These are phyloP conservation scores for Zygotorulaspora florentina DNA, from an alignment of 805 yeast species.

Conservation along the genomic window DNA sequence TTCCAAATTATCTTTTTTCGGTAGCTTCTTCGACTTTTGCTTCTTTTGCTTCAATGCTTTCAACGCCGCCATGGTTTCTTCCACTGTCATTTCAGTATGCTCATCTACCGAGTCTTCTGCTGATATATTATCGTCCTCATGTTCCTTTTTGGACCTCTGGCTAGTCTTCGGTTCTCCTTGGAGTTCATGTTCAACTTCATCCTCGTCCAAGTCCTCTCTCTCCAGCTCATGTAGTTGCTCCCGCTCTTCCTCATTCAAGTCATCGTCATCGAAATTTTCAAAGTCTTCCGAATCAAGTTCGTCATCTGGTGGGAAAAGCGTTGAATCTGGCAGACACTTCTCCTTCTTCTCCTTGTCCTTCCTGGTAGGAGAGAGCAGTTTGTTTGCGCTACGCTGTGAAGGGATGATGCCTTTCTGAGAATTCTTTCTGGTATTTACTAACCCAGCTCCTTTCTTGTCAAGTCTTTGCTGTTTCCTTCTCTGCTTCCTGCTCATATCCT, in stretches of 20 bases:
- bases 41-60: conserved; percentile 29
- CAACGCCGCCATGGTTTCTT: conserved; percentile 36
- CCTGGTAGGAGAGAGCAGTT: neutral
- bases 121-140: neutral
- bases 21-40: conserved; percentile 16
- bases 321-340: conserved; percentile 2
- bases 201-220: conserved; percentile 10
- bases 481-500: conserved; percentile 39
- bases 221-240: conserved; percentile 29
- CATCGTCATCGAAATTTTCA: conserved; percentile 41
- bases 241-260: conserved; percentile 32
- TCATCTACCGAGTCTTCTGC: conserved; percentile 13
- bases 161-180: neutral
- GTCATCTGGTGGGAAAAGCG: conserved; percentile 40
- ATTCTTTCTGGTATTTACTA: neutral
- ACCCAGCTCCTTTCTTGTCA: conserved; percentile 26
- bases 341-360: conserved; percentile 23
- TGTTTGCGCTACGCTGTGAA: neutral
- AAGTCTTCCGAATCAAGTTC: conserved; percentile 42
- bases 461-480: conserved; percentile 40
- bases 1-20: conserved; percentile 4
- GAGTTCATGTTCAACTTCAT: conserved; percentile 10
- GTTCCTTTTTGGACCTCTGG: neutral
- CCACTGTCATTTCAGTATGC: conserved; percentile 29
- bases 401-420: neutral